A percentile compares a stretch with the other conserved stretches of the same genome.
phyloP scores from a whole-genome alignment of 2,329 filamentous ascomycete species.

The Paraconiothyrium brasiliense region DNA sequence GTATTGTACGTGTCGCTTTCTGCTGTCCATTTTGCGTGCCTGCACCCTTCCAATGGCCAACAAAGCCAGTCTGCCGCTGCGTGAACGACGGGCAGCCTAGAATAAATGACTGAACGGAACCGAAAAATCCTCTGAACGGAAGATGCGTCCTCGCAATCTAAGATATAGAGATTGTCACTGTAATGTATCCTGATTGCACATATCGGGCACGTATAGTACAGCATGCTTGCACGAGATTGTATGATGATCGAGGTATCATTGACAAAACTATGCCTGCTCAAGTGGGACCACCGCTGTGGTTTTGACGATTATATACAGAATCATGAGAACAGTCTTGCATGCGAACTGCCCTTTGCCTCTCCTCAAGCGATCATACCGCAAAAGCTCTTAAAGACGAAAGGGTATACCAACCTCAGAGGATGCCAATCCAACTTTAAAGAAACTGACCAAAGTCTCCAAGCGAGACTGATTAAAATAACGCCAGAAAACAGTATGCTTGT shows the following conservation, averaged over 20 bases:
- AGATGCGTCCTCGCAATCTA: no score
- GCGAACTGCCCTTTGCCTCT: slow-evolving; percentile 16
- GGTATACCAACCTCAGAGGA: slow-evolving; percentile 46
- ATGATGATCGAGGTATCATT: slow-evolving; percentile 13
- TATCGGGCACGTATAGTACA: not conserved
- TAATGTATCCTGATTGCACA: no score
- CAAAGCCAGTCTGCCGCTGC: not conserved
- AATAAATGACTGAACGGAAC: not conserved
- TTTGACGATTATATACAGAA: slow-evolving; percentile 33
- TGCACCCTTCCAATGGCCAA: not conserved
- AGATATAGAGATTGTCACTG: no score
- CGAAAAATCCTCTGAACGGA: not conserved
- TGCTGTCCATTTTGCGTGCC: not conserved
- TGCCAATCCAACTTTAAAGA: slow-evolving; percentile 29
- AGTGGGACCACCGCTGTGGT: slow-evolving; percentile 3
- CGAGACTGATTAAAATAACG: slow-evolving; percentile 28
- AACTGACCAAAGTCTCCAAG: slow-evolving; percentile 5
- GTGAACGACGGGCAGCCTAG: not conserved
- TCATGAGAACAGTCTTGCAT: slow-evolving; percentile 28
- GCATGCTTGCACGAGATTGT: not conserved
- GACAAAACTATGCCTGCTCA: slow-evolving; percentile 21
- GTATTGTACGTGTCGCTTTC: not conserved
- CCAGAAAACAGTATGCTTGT: slow-evolving; percentile 24
- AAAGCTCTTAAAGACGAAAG: slow-evolving; percentile 35
- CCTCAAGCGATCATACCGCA: slow-evolving; percentile 23